These are phyloP conservation scores for Spiromastix sp. DNA, from an alignment of 2,329 filamentous ascomycete species.

Conservation along the genomic window DNA sequence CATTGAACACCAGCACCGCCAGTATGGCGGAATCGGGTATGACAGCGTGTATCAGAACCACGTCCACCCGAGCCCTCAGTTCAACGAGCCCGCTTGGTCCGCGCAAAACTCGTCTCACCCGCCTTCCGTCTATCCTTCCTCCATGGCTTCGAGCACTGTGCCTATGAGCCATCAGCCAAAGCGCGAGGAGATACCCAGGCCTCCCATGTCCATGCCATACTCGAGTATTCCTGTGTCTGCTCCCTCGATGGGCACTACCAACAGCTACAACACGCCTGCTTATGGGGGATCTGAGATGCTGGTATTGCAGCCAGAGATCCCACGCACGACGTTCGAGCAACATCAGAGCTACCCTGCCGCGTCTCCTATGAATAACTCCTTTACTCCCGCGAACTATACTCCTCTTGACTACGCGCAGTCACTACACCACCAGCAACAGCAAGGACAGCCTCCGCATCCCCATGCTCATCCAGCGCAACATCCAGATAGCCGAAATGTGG, in stretches of 20 bases:
- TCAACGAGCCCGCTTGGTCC: conserved; percentile 83
- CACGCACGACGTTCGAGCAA: conserved; percentile 64
- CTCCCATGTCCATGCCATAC: conserved; percentile 60
- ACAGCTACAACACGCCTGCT: conserved; percentile 54
- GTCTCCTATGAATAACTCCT: conserved; percentile 57
- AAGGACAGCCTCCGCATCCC: conserved; percentile 45
- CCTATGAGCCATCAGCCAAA: conserved; percentile 48
- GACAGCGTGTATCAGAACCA: conserved; percentile 62
- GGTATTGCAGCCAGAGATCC: conserved; percentile 65
- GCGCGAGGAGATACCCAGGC: conserved; percentile 43
- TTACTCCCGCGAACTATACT: conserved; percentile 64
- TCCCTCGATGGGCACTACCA: conserved; percentile 58
- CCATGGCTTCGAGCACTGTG: conserved; percentile 51
- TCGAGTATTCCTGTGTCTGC: conserved; percentile 62
- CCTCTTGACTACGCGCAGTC: conserved; percentile 63
- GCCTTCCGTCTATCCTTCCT: conserved; percentile 50
- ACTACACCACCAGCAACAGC: conserved; percentile 37
- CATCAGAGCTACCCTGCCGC: conserved; percentile 56
- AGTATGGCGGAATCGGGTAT: conserved; percentile 69
- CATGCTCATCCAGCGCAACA: conserved; percentile 40
- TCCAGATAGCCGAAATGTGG: conserved; percentile 58
- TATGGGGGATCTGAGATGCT: conserved; percentile 57
- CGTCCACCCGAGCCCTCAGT: conserved; percentile 61
- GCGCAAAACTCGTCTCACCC: conserved; percentile 45
- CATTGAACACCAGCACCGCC: conserved; percentile 78